These are phyloP conservation scores for Alternaria incomplexa DNA, from an alignment of 2,329 filamentous ascomycete genomes.

Conservation along the genomic window DNA sequence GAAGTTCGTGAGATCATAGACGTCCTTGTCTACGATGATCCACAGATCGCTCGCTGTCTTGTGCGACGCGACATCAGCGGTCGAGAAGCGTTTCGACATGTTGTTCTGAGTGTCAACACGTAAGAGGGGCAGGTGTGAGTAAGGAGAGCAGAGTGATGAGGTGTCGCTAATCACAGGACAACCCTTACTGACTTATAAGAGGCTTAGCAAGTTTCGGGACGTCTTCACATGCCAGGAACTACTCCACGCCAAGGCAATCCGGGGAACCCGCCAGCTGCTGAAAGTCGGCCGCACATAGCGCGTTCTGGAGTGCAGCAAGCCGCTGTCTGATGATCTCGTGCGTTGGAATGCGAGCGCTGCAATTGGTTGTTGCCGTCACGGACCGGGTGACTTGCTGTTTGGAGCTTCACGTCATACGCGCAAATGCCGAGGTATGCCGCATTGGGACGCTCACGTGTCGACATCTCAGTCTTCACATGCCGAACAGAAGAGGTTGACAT, in stretches of 20 bases:
- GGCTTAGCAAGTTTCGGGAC: constrained; percentile 20
- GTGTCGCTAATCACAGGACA: constrained; percentile 22
- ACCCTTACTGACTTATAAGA: constrained; percentile 31
- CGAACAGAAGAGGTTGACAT: constrained; percentile 16
- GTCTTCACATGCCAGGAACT: constrained; percentile 47
- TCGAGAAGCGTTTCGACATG: constrained; percentile 89
- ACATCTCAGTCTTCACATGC: constrained; percentile 15
- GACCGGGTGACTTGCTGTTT: constrained; percentile 33
- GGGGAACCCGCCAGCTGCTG: constrained; percentile 27
- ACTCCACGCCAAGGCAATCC: constrained; percentile 35
- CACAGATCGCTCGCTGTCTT: constrained; percentile 86
- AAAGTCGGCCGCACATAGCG: constrained; percentile 32
- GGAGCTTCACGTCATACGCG: constrained; percentile 36
- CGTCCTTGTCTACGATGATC: constrained; percentile 92
- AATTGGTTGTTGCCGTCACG: constrained; percentile 32
- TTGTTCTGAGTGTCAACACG: constrained; percentile 8
- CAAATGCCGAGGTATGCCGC: constrained; percentile 36
- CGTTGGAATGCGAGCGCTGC: constrained; percentile 23
- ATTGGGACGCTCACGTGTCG: constrained; percentile 18
- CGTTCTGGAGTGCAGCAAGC: constrained; percentile 26
- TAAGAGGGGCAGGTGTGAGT: background rate
- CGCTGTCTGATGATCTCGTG: constrained; percentile 38
- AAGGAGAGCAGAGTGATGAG: constrained; percentile 1
- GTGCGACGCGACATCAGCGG: constrained; percentile 86
- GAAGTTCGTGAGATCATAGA: constrained; percentile 86